phyloP scores from a whole-genome alignment of 805 yeast genomes.

The Lipomyces mesembrius region DNA sequence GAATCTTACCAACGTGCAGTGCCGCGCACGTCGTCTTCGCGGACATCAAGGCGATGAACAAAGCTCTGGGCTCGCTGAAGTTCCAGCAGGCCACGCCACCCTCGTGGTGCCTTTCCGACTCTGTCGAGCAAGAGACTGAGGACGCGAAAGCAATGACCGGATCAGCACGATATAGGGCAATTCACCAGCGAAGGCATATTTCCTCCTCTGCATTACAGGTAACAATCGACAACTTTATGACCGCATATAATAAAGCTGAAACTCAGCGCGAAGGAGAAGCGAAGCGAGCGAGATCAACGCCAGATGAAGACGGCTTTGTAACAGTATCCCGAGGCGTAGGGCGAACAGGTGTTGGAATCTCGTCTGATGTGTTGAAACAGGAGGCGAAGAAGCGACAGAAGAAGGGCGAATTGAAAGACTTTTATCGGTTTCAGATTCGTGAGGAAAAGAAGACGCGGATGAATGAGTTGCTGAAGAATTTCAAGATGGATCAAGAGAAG shows the following conservation, averaged over 20 bases:
- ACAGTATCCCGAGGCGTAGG: constrained; percentile 37
- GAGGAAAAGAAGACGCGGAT: constrained; percentile 91
- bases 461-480: constrained; percentile 80
- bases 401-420: constrained; percentile 82
- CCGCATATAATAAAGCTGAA: constrained; percentile 72
- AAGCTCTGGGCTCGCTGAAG: constrained; percentile 60
- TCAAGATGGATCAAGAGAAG: constrained; percentile 88
- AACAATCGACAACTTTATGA: constrained; percentile 64
- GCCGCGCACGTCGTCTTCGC: constrained; percentile 22
- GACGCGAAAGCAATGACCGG: constrained; percentile 45
- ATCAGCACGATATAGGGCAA: constrained; percentile 50
- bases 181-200: constrained; percentile 43
- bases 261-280: constrained; percentile 37
- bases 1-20: constrained; percentile 34
- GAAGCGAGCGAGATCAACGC: constrained; percentile 30
- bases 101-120: constrained; percentile 74
- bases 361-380: constrained; percentile 48
- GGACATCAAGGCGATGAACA: constrained; percentile 57
- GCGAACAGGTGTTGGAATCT: constrained; percentile 9
- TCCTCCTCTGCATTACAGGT: constrained; percentile 58
- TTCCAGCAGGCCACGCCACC: constrained; percentile 50
- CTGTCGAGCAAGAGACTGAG: constrained; percentile 58
- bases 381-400: constrained; percentile 48
- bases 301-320: constrained; percentile 41
- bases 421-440: constrained; percentile 94